Evolutionary conservation across 163 green algal species (phyloP).

Genomic region (Chlorella variabilis): DNA sequence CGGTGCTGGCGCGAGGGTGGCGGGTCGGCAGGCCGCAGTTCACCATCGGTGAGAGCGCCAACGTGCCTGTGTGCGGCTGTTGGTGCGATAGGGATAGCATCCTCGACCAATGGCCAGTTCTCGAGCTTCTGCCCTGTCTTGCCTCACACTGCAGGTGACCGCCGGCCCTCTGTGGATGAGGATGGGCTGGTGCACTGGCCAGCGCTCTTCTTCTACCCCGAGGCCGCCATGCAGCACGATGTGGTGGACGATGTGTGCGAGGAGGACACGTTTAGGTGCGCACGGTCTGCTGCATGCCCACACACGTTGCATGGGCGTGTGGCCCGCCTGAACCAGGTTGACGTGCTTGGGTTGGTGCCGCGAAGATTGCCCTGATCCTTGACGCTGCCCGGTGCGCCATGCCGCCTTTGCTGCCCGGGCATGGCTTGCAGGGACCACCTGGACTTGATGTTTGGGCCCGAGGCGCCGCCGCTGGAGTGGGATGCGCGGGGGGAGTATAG

Average conservation of each 20-base stretch:
- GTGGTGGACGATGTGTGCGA: slow-evolving; percentile 67
- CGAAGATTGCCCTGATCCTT: too few relatives aligned
- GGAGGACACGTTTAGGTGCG: slow-evolving; percentile 48
- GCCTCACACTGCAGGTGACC: slow-evolving; percentile 38
- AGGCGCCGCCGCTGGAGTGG: slow-evolving; percentile 81
- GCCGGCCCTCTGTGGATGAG: slow-evolving; percentile 59
- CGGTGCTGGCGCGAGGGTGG: slow-evolving; percentile 47
- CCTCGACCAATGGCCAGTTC: not conserved
- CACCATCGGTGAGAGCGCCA: slow-evolving; percentile 48
- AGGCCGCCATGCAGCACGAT: slow-evolving; percentile 71
- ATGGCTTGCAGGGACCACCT: slow-evolving; percentile 57
- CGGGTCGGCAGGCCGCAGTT: slow-evolving; percentile 64
- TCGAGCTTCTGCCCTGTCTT: not conserved
- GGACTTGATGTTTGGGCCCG: slow-evolving; percentile 67
- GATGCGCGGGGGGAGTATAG: slow-evolving; percentile 77
- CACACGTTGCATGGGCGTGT: too few relatives aligned
- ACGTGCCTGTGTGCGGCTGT: too few relatives aligned
- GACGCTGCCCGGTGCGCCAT: too few relatives aligned
- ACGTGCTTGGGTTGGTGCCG: too few relatives aligned
- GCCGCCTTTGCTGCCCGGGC: too few relatives aligned
- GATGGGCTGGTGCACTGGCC: slow-evolving; percentile 71
- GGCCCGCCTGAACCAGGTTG: too few relatives aligned
- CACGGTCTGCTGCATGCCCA: too few relatives aligned
- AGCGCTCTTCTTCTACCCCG: slow-evolving; percentile 80
- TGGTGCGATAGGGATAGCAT: too few relatives aligned